These are phyloP conservation scores for Acanthamoeba castellanii DNA, from an alignment of 208 protist genomes.

Conservation along the genomic window DNA sequence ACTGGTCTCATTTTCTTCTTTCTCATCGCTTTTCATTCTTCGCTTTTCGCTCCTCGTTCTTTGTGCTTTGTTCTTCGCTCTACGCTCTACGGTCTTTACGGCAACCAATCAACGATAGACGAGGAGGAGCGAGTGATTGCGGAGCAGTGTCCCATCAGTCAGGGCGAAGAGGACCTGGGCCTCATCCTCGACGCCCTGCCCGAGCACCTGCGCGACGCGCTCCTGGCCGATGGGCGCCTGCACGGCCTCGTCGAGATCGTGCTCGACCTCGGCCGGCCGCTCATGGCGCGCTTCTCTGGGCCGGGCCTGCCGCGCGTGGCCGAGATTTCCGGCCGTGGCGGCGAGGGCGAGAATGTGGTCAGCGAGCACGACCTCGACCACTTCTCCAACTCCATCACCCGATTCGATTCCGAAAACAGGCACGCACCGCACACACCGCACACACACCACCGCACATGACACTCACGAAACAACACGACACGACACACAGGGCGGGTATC, in stretches of 20 bases:
- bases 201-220: not conserved
- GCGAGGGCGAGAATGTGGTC: not conserved
- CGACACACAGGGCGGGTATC: not conserved
- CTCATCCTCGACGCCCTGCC: not conserved
- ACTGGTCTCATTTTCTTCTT: too few relatives aligned
- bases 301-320: not conserved
- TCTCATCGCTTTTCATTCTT: too few relatives aligned
- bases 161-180: not conserved
- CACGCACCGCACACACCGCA: not conserved
- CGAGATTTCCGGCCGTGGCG: not conserved
- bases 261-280: constrained; percentile 26
- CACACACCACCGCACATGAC: not conserved
- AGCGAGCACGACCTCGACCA: not conserved
- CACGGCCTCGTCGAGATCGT: constrained; percentile 7
- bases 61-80: too few relatives aligned
- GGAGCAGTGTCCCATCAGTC: not conserved
- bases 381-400: not conserved
- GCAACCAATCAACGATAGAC: not conserved
- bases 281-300: not conserved
- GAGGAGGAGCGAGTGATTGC: not conserved
- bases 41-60: too few relatives aligned
- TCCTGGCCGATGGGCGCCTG: not conserved
- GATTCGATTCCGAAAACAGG: constrained; percentile 48
- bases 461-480: not conserved
- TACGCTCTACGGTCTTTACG: too few relatives aligned